Base-by-base conservation (phyloP, 1,139 yeast genomes). In the Taphrina sp. region DNA sequence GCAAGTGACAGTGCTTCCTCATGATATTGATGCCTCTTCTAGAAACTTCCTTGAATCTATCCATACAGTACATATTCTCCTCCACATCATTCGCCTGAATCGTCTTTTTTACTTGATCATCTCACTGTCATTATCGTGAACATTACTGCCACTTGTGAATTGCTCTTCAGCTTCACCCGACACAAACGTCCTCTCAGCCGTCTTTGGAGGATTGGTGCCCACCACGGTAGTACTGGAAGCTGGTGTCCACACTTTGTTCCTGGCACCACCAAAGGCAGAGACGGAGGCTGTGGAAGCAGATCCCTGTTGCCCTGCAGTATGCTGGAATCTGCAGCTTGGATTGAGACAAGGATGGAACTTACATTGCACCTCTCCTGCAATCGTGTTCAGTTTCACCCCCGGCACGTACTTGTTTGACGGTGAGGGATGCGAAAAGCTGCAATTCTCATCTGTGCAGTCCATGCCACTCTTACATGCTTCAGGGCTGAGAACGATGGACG, bases 191-290 rank as follows among this genome's bases (percentile, higher is more conserved):
- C 54, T 22, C 23, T 49, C 54, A 8, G 54, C 45, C n/a, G 54
- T 49, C n/a, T n/a, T n/a, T n/a, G n/a, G n/a, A n/a, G n/a, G n/a
- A n/a, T n/a, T n/a, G 7, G 44, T n/a, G 8, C 12, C 14, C 8
- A 33, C 44, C 8, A 16, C 17, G 17, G 22, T 33, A 23, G 52
- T 22, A 2, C 34, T 34, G 5, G 45, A 12, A 2, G 16, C 17
- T 22, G 54, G 46, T 24, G 54, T 49, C 54, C 54, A 49, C 17
- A 49, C 54, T 29, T 49, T 49, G 34, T 49, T 49, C n/a, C 54
- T 33, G 20, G 36, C 44, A 2, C 34, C 35, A 16, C 54, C 54
- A n/a, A 49, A 33, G 10, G 52, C n/a, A 4, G 26, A 14, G 16
- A 28, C 44, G 17, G 46, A 16, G 33, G 28, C 31, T 8, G 44